A percentile compares a stretch with the other conserved stretches of the same genome.
Conservation (phyloP, 2,329 filamentous ascomycete species). For the Apiospora rasikravindrae region DNA sequence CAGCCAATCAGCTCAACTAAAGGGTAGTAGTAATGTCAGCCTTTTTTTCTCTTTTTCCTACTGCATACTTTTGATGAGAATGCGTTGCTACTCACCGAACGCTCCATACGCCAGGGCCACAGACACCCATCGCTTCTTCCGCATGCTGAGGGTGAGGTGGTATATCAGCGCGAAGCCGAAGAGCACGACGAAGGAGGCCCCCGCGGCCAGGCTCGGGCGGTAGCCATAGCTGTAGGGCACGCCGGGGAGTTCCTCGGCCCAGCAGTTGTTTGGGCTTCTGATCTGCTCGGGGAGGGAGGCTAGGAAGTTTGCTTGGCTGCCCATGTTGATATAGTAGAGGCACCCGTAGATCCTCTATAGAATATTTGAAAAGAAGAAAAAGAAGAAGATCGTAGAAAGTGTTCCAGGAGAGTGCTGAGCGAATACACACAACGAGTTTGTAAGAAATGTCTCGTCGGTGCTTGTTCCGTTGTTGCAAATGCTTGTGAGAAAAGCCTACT, state of each 20-base stretch:
- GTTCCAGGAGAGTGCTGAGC: background rate
- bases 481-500: background rate
- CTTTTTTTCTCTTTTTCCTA: background rate
- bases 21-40: background rate
- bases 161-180: constrained; percentile 33
- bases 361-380: background rate
- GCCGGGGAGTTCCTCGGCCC: constrained; percentile 21
- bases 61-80: background rate
- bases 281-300: constrained; percentile 6
- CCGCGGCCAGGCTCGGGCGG: constrained; percentile 31
- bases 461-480: background rate
- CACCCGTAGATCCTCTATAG: background rate
- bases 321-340: background rate
- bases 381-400: background rate
- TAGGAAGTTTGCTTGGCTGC: background rate
- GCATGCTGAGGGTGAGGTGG: constrained; percentile 29
- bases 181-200: constrained; percentile 31
- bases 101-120: constrained; percentile 32
- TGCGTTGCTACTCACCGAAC: constrained; percentile 28
- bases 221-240: constrained; percentile 32
- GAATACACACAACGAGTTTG: background rate
- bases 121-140: constrained; percentile 30
- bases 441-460: background rate
- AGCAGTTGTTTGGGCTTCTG: constrained; percentile 27
- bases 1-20: constrained; percentile 52